Evolutionary conservation across 2,329 filamentous ascomycete genomes (phyloP), one percentile per base, ranked within the genome.

Genomic region (Dichotomopilus funicola): DNA sequence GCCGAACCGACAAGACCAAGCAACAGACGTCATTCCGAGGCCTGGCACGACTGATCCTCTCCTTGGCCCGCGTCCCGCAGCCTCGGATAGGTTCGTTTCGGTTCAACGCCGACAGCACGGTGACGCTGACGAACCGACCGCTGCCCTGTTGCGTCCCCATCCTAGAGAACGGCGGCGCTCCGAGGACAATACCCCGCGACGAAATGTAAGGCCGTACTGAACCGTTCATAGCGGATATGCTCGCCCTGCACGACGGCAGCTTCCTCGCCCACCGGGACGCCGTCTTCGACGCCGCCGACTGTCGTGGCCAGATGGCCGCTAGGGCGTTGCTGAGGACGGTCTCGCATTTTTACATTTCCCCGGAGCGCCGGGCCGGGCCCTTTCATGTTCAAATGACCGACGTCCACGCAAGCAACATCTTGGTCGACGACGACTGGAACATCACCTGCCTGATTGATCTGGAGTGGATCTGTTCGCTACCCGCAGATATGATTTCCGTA

Each of bases 161-260:
- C 1, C 58, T 70, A 6, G 70, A 72, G 60, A 72, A 70, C 61
- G 61, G 68, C 8, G 67, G 67, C 45, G 63, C 66, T 3, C 62
- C 55, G 43, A 66, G 67, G 57, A 63, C 59, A 5, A 70, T 73
- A 27, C 49, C 52, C 35, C 61, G 42, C 12, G 63, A 63, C 46
- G 58, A 67, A 27, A 71, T 67, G 13, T 72, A 70, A 53, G 61
- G 52, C 40, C 64, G 61, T 51, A 65, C 55, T 31, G 71, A 70
- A 43, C 57, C 60, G 31, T 69, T 59, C 45, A 59, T 63, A 2
- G 27, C 63, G 3, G 66, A 67, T 46, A 44, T 67, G 55, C 42
- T 68, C 9, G 56, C 64, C 7, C 57, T 67, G 3, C 64, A 68
- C 52, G 65, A 55, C 36, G 19, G 12, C 11, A 13, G 36, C n/a